Evolutionary conservation across 495 filamentous ascomycete genomes (phyloP).

Genomic region (Hypoxylon perforatum): DNA sequence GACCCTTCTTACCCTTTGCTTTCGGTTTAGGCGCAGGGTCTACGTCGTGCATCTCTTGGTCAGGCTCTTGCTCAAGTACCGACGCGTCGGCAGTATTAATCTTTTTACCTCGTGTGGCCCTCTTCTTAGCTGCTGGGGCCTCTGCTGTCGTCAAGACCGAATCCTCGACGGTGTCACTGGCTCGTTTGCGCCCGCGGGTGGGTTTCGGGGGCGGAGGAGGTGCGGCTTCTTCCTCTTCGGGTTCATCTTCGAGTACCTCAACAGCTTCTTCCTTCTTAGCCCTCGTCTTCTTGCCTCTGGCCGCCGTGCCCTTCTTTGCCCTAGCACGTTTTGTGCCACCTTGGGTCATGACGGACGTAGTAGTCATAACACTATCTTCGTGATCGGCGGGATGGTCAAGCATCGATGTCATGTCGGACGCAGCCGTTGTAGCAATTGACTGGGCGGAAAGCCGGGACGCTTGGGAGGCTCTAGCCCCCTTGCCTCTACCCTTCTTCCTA

Average conservation of each 20-base stretch:
- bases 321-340: constrained; percentile 64
- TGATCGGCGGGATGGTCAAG: constrained; percentile 56
- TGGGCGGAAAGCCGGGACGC: constrained; percentile 77
- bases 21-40: constrained; percentile 33
- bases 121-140: constrained; percentile 72
- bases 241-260: constrained; percentile 59
- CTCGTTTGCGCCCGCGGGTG: constrained; percentile 71
- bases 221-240: constrained; percentile 55
- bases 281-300: constrained; percentile 63
- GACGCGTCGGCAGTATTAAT: constrained; percentile 40
- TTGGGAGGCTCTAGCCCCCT: constrained; percentile 70
- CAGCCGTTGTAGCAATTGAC: constrained; percentile 65
- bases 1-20: constrained; percentile 49
- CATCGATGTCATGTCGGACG: constrained; percentile 60
- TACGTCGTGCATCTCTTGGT: constrained; percentile 51
- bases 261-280: constrained; percentile 69
- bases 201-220: constrained; percentile 54
- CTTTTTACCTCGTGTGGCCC: constrained; percentile 65
- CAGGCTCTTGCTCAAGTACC: constrained; percentile 35
- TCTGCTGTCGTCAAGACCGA: constrained; percentile 52
- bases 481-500: constrained; percentile 64
- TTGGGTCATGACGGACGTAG: constrained; percentile 65
- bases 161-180: constrained; percentile 70
- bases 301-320: constrained; percentile 58
- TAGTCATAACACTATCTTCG: constrained; percentile 76